These are phyloP conservation scores for Ophiostoma perfectum DNA, from an alignment of 2,329 filamentous ascomycete genomes.

Conservation along the genomic window DNA sequence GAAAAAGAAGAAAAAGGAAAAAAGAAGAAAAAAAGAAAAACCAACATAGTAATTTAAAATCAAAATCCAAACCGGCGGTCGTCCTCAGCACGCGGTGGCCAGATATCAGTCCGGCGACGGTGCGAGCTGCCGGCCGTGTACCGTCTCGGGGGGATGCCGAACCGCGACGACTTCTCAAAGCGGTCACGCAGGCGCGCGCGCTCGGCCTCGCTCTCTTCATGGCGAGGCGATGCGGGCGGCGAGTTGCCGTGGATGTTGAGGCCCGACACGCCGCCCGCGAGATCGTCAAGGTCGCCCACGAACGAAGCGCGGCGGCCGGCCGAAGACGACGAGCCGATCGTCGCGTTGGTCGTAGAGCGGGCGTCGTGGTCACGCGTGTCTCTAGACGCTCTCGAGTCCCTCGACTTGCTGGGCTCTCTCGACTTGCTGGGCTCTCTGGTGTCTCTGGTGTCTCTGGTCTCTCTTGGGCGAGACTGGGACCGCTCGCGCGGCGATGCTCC, in stretches of 20 bases:
- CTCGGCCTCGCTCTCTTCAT: constrained; percentile 16
- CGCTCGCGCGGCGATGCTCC: constrained; percentile 13
- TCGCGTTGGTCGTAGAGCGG: constrained; percentile 11
- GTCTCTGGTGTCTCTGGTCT: not conserved
- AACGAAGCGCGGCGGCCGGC: constrained; percentile 19
- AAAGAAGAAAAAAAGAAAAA: not conserved
- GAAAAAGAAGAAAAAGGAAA: not conserved
- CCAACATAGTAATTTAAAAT: not conserved
- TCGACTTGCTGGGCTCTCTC: too few species aligned
- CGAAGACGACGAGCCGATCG: constrained; percentile 15
- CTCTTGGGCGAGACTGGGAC: not conserved
- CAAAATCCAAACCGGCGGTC: not conserved
- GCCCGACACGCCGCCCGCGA: constrained; percentile 17
- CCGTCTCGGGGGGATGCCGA: constrained; percentile 25
- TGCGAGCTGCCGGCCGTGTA: constrained; percentile 16
- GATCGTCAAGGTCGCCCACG: constrained; percentile 12
- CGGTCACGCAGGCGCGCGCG: constrained; percentile 28
- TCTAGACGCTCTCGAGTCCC: not conserved
- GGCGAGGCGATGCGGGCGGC: not conserved
- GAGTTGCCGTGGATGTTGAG: constrained; percentile 20
- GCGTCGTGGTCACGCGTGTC: constrained; percentile 7
- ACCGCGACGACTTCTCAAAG: constrained; percentile 19
- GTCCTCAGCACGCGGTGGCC: not conserved
- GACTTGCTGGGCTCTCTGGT: not conserved
- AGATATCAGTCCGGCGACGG: not conserved